These are phyloP conservation scores for Monosporascus sp. DNA, from an alignment of 2,329 filamentous ascomycete genomes.

Conservation along the genomic window DNA sequence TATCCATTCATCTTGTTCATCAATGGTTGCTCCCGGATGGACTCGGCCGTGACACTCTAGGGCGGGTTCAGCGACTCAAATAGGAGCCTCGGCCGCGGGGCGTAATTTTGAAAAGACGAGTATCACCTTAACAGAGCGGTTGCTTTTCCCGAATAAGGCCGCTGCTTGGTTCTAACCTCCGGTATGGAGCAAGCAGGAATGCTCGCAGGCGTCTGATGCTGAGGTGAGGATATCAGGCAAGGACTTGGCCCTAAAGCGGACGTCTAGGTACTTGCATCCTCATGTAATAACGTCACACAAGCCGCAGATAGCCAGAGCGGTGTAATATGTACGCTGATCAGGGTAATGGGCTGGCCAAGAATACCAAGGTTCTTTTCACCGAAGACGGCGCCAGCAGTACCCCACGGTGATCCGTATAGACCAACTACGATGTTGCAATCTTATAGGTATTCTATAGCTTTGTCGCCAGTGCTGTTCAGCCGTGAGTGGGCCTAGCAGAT, in stretches of 20 bases:
- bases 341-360: background rate
- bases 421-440: too few relatives aligned
- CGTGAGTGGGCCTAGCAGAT: too few relatives aligned
- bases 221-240: background rate
- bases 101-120: background rate
- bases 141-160: background rate
- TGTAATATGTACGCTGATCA: background rate
- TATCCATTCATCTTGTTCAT: background rate
- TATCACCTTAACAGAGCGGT: background rate
- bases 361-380: background rate
- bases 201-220: background rate
- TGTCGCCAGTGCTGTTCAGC: too few relatives aligned
- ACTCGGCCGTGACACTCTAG: background rate
- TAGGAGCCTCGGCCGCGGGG: background rate
- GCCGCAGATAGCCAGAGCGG: background rate
- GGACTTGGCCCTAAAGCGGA: background rate
- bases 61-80: background rate
- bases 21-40: background rate
- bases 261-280: background rate
- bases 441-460: too few relatives aligned
- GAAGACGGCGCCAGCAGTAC: background rate
- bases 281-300: background rate
- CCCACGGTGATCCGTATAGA: background rate
- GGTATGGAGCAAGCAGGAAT: background rate
- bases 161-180: background rate